Base-by-base conservation (phyloP, 1,139 yeast species). In the Saccharomyces hybrid region DNA sequence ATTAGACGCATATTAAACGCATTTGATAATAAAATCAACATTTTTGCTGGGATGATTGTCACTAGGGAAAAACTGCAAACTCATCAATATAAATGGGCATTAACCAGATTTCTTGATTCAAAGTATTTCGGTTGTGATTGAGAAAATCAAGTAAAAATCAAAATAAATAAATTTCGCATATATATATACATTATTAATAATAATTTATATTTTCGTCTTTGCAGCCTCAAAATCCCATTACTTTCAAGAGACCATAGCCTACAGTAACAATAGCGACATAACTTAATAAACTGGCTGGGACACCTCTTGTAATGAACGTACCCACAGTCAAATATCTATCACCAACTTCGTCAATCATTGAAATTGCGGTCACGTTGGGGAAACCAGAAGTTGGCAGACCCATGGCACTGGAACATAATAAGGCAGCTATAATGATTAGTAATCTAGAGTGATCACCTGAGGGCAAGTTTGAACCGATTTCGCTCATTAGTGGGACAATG, bases 371-470 rank as follows among this genome's bases (percentile, higher is more conserved):
- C 48, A 91, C 96, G 64, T 91, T 91, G 16, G 98, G 98, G 79
- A 91, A 91, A 0, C 98, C 98, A 1, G 96, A 87, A 0, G 98
- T 91, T 28, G 98, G 98, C 57, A 91, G 77, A 9, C 95, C 97
- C 97, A 91, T 91, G 2, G 97, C 98, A 51, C 85, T 84, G 0
- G 96, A 88, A 61, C 96, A 88, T 58, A 91, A 72, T 63, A 91
- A 75, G 0, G 96, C 93, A 14, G 95, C 79, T 21, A 86, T 82
- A 93, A 91, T 86, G 51, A 91, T 86, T 64, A 91, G 75, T 54
- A 90, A 70, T 50, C 75, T 75, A 49, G 77, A 74, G 61, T 73
- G 77, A 42, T 74, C 73, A 21, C 70, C 70, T 12, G 84, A 81
- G 8, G 66, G 66, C 72, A 91, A 76, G 26, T 84, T 76, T 21